Conservation (phyloP, 768 basidiomycete genomes). For the Phaeotremella fagi region DNA sequence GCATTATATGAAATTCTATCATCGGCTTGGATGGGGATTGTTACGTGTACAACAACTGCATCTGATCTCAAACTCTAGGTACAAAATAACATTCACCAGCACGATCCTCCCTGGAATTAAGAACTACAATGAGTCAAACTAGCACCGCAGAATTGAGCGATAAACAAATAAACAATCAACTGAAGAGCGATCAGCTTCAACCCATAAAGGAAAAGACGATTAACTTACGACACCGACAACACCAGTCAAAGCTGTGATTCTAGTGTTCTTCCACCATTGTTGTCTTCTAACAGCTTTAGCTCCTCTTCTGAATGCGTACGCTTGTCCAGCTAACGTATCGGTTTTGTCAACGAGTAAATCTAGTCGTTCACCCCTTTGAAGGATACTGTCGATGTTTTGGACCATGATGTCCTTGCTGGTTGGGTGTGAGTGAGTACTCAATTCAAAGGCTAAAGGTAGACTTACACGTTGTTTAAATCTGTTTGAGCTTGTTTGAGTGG, state of each 20-base stretch:
- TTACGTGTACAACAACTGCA: too few species aligned
- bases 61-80: neutral
- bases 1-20: too few species aligned
- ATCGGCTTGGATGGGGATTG: too few species aligned
- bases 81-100: too few species aligned
- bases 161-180: constrained; percentile 68
- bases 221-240: constrained; percentile 54
- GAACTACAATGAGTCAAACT: constrained; percentile 62
- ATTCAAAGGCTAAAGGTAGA: too few species aligned
- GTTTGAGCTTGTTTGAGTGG: constrained; percentile 83
- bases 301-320: constrained; percentile 84
- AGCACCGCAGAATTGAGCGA: constrained; percentile 85
- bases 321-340: constrained; percentile 88
- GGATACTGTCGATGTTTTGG: constrained; percentile 94
- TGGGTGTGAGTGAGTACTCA: too few species aligned
- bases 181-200: constrained; percentile 52
- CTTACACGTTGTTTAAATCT: constrained; percentile 57
- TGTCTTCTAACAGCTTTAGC: constrained; percentile 59
- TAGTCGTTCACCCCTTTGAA: constrained; percentile 88
- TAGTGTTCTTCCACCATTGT: constrained; percentile 52
- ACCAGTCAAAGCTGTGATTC: constrained; percentile 56
- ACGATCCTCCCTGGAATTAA: neutral
- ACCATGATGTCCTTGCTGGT: constrained; percentile 86
- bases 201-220: constrained; percentile 58
- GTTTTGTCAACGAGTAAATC: constrained; percentile 97